A percentile compares a stretch with the other conserved stretches of the same genome.
Conservation (phyloP, 192 early-diverging fungal genomes). For the Rhizophagus sp. region DNA sequence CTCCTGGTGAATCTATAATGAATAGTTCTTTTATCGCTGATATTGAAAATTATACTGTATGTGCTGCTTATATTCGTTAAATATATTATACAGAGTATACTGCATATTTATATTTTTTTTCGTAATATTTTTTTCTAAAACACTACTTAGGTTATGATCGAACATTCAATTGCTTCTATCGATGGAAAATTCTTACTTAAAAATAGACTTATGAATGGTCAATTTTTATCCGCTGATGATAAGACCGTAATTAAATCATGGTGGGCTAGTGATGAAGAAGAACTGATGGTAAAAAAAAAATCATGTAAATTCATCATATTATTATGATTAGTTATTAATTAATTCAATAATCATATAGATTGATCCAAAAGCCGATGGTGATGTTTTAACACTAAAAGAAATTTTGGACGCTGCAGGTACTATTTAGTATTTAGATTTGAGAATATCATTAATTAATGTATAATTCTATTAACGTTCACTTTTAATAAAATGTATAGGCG, state of each 20-base stretch:
- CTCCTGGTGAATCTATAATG: constrained; percentile 7
- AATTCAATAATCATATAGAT: background rate
- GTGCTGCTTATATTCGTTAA: too few relatives aligned
- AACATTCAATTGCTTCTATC: constrained; percentile 39
- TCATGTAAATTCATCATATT: too few relatives aligned
- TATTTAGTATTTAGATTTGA: background rate
- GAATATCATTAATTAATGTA: background rate
- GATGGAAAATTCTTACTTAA: constrained; percentile 37
- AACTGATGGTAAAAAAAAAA: constrained; percentile 5
- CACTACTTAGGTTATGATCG: constrained; percentile 37
- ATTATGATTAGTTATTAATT: background rate
- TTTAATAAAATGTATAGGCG: background rate
- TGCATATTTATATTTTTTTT: too few relatives aligned
- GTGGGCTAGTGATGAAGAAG: constrained; percentile 15
- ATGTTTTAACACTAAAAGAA: constrained; percentile 40
- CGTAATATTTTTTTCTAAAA: too few relatives aligned
- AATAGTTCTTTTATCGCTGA: constrained; percentile 37
- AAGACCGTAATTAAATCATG: constrained; percentile 29
- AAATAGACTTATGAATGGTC: constrained; percentile 38
- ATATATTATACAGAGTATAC: too few relatives aligned
- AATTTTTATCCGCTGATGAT: constrained; percentile 22
- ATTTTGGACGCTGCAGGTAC: constrained; percentile 38
- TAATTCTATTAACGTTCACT: too few relatives aligned
- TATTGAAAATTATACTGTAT: constrained; percentile 43
- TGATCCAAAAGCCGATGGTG: constrained; percentile 20